Conservation (phyloP, 345 rosid genomes). For the Gossypium mustelinum region DNA sequence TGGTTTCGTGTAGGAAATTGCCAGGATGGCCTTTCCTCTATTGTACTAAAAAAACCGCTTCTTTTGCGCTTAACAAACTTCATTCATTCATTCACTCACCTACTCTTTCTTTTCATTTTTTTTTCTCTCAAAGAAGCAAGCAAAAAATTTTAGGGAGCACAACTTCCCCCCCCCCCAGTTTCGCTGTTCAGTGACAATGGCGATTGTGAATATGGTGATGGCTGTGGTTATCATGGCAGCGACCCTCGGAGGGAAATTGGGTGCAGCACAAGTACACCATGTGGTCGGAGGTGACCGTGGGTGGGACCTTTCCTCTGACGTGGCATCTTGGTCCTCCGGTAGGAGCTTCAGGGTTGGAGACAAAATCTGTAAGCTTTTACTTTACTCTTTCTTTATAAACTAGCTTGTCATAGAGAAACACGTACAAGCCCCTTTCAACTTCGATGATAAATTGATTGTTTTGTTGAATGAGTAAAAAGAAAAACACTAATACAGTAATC, state of each 20-base stretch:
- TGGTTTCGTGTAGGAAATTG: neutral
- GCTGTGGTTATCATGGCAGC: constrained; percentile 11
- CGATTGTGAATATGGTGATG: constrained; percentile 7
- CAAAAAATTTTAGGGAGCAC: neutral
- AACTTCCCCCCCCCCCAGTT: neutral
- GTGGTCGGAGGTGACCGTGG: constrained; percentile 69
- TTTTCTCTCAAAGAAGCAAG: neutral
- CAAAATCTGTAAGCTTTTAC: constrained; percentile 45
- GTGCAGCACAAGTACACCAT: constrained; percentile 47
- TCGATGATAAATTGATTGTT: neutral
- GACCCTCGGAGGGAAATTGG: constrained; percentile 21
- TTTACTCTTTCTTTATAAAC: neutral
- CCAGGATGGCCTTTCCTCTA: neutral
- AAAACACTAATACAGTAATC: neutral
- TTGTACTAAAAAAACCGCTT: neutral
- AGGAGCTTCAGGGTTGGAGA: constrained; percentile 57
- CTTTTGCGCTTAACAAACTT: neutral
- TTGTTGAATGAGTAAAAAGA: neutral
- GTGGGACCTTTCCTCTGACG: constrained; percentile 44
- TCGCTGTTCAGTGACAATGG: neutral
- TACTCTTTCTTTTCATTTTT: neutral
- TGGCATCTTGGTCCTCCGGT: constrained; percentile 47
- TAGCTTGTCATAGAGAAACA: neutral
- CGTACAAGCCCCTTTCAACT: neutral
- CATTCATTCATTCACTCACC: neutral